Base-by-base conservation (phyloP, 441 rosid species). In the Melastoma candidum region DNA sequence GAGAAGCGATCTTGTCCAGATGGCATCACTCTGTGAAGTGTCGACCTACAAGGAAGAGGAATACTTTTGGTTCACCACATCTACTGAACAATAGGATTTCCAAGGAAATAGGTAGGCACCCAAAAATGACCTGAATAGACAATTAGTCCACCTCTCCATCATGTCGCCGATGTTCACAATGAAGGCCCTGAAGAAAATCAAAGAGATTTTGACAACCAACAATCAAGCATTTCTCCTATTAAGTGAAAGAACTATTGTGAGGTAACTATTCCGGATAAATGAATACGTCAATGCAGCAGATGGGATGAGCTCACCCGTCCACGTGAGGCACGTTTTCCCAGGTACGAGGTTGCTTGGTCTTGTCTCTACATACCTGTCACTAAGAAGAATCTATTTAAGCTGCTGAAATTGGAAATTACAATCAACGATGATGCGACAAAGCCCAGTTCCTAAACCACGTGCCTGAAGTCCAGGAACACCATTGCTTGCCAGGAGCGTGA, bases 81-180 rank as follows among this genome's bases (percentile, higher is more conserved):
- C 9, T 7, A 44, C 59, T 26, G 27, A 39, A 25, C 7, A 59
- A 44, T 48, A 26, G 51, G 14, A 57, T 13, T 43, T 14, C 47
- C 27, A 11, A 11, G 17, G 53, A 4, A 45, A 49, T 0, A 8
- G 11, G 32, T 22, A 29, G 26, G 48, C 12, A 8, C 41, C 11
- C 49, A 17, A 46, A 11, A 50, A 54, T 61, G 74, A 90, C 96
- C 85, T 61, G 75, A 85, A 90, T 60, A 80, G 51, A 63, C 85
- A 77, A 64, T 87, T 87, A 49, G 90, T 87, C 96, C 95, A 90
- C 68, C 94, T 80, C 76, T 87, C 98, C 95, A 80, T 83, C 93
- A 82, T 63, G 69, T 90, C 98, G 51, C 95, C 95, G 24, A 82
- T 74, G 77, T 90, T 85, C 48, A 85, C 87, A 0, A 87, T 68